These are phyloP conservation scores for Torulaspora indica DNA, from an alignment of 805 yeast genomes.

Conservation along the genomic window DNA sequence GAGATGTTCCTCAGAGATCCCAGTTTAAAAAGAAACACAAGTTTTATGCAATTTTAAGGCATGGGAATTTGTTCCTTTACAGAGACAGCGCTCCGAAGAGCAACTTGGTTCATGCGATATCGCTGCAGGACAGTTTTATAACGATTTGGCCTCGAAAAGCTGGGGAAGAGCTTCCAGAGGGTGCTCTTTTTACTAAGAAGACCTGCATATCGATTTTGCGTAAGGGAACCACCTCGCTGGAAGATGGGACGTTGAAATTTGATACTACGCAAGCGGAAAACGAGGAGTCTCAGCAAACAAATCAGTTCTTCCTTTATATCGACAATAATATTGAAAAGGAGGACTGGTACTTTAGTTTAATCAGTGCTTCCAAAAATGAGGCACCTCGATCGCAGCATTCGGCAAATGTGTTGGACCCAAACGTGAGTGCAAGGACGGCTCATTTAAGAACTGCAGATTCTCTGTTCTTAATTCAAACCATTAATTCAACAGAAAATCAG, in stretches of 20 bases:
- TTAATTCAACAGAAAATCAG: constrained; percentile 81
- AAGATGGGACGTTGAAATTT: constrained; percentile 9
- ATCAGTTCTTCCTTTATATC: constrained; percentile 58
- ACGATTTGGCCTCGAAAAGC: constrained; percentile 80
- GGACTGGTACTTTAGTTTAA: constrained; percentile 84
- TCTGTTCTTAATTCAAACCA: constrained; percentile 64
- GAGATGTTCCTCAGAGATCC: constrained; percentile 26
- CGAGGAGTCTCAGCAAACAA: constrained; percentile 18
- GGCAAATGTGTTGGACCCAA: constrained; percentile 44
- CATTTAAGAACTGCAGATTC: constrained; percentile 68
- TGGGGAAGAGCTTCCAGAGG: constrained; percentile 46
- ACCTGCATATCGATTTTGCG: constrained; percentile 72
- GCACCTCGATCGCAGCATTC: constrained; percentile 16
- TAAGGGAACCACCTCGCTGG: constrained; percentile 30
- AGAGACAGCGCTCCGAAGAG: constrained; percentile 48
- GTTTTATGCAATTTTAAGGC: constrained; percentile 69
- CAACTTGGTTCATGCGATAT: constrained; percentile 69
- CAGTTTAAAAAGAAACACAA: constrained; percentile 47
- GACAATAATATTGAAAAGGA: constrained; percentile 82
- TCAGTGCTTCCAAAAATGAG: constrained; percentile 64
- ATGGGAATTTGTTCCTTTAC: constrained; percentile 85
- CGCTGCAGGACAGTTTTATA: constrained; percentile 63
- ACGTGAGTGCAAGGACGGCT: constrained; percentile 62
- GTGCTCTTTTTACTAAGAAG: constrained; percentile 71
- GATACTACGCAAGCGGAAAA: constrained; percentile 14